Evolutionary conservation across 2,329 filamentous ascomycete species (phyloP), one percentile per base, ranked within the genome.

Genomic region (Didymella segeticola): DNA sequence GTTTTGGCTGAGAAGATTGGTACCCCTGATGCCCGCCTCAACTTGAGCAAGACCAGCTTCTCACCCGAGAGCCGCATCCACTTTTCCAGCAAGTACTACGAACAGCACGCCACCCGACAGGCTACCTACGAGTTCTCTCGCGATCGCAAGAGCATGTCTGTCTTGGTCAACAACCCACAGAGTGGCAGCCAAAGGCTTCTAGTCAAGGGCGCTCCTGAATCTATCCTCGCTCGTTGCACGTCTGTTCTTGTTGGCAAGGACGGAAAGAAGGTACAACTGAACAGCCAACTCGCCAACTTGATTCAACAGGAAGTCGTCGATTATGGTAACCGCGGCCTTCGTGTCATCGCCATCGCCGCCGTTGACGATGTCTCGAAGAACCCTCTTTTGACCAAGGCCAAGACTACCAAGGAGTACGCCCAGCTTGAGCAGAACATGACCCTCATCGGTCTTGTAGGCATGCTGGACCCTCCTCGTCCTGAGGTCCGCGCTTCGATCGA

Each of bases 141-240:
- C 66, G 95, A 99, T 76, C 87, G 95, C 59, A 99, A 99, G 85
- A 98, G 93, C 77, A 99, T 99, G 95, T 99, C 95, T 41, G 96
- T 99, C 29, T 80, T 98, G 54, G 91, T 96, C 58, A 84, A 89
- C 61, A 83, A 84, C 48, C 15, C 9, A 27, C 38, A 54, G 15
- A 88, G 84, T 50, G 80, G 82, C 43, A 77, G 86, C 46, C 86
- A 95, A 78, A 92, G 89, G 73, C 86, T 99, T 10, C 83, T 99
- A 42, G 93, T 99, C 62, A 99, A 99, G 79, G 95, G 95, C 67
- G 95, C 96, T 17, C 95, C 95, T 5, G 95, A 99, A 76, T 91
- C 92, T 11, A 88, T 99, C 64, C 84, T 99, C 58, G 93, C 96
- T 66, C 89, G 96, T 56, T 99, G 95, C 81, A 89, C 91, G 42